Base-by-base conservation (phyloP, 306 rosid genomes). In the Psophocarpus tetragonolobus region DNA sequence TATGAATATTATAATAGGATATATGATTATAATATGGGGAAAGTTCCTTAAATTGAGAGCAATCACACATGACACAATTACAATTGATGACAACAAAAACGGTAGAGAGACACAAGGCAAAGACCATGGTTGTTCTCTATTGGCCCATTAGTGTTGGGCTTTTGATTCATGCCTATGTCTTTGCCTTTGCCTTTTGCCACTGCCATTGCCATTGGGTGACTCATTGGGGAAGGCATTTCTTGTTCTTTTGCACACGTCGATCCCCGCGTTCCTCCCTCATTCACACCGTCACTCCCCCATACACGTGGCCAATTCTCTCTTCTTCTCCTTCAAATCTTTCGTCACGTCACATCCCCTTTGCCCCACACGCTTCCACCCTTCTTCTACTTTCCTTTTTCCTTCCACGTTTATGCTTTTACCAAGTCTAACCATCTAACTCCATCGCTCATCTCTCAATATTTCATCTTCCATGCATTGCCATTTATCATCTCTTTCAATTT, bases 241-340 rank as follows among this genome's bases (percentile, higher is more conserved):
- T 86, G 76, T 80, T 78, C 23, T 72, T 21, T 17, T 8, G 87
- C 36, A 77, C 98, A 89, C 92, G 93, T 91, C 79, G 23, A 85
- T 74, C 77, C 87, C 94, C 98, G 93, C 96, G 95, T 93, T 73
- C 7, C 10, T 2, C 48, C 91, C 94, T 81, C 88, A 4, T 35
- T 62, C 15, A 38, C 20, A 84, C 42, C 29, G 68, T 82, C 48
- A 11, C 26, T 39, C 48, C 71, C 48, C 2, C 6, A n/a, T n/a
- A 85, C 93, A 91, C 96, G 93, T 90, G 92, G 87, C 92, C 62
- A n/a, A 36, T 71, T 78, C 70, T 53, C 21, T 63, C 36, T 15
- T n/a, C 65, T 18, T 12, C 68, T 8, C 26, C 71, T 67, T 26
- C 18, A 50, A 72, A 84, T 82, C 85, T 74, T 44, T 36, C 17